phyloP scores from a whole-genome alignment of 2,329 filamentous ascomycete genomes.

The Hypoxylon sp. region DNA sequence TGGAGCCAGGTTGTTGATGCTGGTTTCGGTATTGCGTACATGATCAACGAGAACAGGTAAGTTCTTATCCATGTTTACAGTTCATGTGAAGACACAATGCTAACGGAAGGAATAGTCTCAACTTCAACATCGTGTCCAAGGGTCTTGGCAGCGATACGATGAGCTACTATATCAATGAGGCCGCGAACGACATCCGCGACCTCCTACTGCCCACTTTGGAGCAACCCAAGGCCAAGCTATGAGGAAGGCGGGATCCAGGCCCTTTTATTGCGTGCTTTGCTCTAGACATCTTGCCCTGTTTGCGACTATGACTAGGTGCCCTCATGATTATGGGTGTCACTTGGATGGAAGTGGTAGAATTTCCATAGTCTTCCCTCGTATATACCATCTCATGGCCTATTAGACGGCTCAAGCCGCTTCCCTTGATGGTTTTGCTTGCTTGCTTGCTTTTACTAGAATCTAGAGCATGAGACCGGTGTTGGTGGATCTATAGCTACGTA shows the following conservation, averaged over 20 bases:
- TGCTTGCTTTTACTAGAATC: constrained; percentile 23
- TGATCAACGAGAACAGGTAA: constrained; percentile 98
- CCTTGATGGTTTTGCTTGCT: background rate
- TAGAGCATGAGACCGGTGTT: constrained; percentile 42
- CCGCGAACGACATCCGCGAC: constrained; percentile 89
- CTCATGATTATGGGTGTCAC: background rate
- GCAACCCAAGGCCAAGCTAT: constrained; percentile 88
- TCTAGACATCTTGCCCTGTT: background rate
- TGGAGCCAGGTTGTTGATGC: constrained; percentile 98
- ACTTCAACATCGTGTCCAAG: constrained; percentile 99
- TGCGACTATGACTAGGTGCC: background rate
- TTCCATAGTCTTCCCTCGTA: background rate
- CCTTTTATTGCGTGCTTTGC: background rate
- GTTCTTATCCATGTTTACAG: constrained; percentile 41
- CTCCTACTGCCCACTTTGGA: constrained; percentile 85
- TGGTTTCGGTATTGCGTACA: constrained; percentile 97
- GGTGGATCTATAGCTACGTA: constrained; percentile 31
- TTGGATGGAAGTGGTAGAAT: background rate
- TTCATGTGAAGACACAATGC: background rate
- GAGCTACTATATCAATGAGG: constrained; percentile 96
- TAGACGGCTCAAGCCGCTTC: constrained; percentile 12
- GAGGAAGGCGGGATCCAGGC: constrained; percentile 51
- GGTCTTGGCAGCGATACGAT: constrained; percentile 89
- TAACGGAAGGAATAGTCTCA: constrained; percentile 71
- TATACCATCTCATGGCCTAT: background rate